These are phyloP conservation scores for Aspergillus wentii DNA, from an alignment of 495 filamentous ascomycete genomes.

Conservation along the genomic window DNA sequence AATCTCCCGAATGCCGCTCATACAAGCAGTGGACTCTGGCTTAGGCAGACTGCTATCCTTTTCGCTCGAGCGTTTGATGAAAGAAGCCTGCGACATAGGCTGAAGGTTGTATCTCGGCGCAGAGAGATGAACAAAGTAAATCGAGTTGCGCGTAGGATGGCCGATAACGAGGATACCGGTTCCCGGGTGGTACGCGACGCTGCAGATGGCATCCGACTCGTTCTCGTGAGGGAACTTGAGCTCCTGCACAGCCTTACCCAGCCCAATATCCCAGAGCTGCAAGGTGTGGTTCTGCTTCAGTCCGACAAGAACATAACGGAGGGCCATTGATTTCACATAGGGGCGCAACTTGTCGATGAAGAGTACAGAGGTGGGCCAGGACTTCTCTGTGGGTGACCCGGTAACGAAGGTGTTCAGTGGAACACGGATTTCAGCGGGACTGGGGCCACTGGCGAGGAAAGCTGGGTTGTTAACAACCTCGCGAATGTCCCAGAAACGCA, in stretches of 20 bases:
- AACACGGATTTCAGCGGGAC: conserved; percentile 65
- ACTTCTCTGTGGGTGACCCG: conserved; percentile 74
- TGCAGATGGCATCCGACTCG: conserved; percentile 95
- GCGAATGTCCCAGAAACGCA: conserved; percentile 96
- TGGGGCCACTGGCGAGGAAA: conserved; percentile 49
- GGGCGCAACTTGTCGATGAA: conserved; percentile 93
- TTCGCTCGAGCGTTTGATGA: conserved; percentile 66
- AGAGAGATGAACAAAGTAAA: conserved; percentile 94
- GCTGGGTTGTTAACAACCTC: conserved; percentile 59
- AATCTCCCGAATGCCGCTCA: conserved; percentile 92
- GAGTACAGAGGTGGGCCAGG: conserved; percentile 92
- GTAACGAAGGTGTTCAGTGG: conserved; percentile 75
- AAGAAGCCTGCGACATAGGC: conserved; percentile 78
- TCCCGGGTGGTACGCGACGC: conserved; percentile 83
- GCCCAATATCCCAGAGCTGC: conserved; percentile 96
- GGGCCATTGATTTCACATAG: conserved; percentile 76
- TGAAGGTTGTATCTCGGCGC: conserved; percentile 83
- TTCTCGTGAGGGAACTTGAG: conserved; percentile 93
- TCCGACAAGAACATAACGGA: conserved; percentile 92
- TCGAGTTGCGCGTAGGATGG: conserved; percentile 92
- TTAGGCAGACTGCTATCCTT: conserved; percentile 71
- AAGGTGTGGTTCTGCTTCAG: conserved; percentile 99
- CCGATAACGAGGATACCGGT: conserved; percentile 91
- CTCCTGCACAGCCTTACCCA: conserved; percentile 93
- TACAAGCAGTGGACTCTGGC: conserved; percentile 89